These are phyloP conservation scores for Zygosaccharomyces kombuchaensis DNA, from an alignment of 805 yeast species.

Conservation along the genomic window DNA sequence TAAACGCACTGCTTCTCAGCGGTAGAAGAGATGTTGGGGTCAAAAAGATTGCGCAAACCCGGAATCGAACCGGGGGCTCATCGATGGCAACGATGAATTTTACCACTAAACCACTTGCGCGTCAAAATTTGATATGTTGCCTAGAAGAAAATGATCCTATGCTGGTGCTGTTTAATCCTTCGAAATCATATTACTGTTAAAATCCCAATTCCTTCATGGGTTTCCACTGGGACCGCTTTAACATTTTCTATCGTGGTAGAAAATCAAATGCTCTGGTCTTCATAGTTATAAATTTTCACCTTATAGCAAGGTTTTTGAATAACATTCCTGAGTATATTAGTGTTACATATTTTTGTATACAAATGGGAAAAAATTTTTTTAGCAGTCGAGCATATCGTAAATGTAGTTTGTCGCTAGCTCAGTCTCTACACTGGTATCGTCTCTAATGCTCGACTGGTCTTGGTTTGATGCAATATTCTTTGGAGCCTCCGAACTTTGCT, in stretches of 20 bases:
- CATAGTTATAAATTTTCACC: no score
- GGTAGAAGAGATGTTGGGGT: no score
- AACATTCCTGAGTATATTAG: neutral
- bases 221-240: no score
- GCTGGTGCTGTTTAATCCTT: no score
- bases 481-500: neutral
- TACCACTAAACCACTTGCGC: slow-evolving; percentile 35
- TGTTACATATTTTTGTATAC: neutral
- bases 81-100: slow-evolving; percentile 35
- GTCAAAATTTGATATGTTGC: neutral
- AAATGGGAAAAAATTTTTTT: neutral
- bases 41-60: slow-evolving; percentile 26
- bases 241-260: no score
- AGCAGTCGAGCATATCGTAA: slow-evolving; percentile 19
- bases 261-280: no score
- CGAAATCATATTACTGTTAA: no score
- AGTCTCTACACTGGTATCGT: slow-evolving; percentile 28
- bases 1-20: no score
- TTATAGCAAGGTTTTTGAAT: neutral
- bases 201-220: no score
- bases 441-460: neutral
- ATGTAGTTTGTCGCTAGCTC: slow-evolving; percentile 31
- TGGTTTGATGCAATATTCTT: neutral
- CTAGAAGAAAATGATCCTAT: no score
- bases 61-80: slow-evolving; percentile 36